Conservation (phyloP, 2,329 filamentous ascomycete genomes). For the Hypoxylon sp. region DNA sequence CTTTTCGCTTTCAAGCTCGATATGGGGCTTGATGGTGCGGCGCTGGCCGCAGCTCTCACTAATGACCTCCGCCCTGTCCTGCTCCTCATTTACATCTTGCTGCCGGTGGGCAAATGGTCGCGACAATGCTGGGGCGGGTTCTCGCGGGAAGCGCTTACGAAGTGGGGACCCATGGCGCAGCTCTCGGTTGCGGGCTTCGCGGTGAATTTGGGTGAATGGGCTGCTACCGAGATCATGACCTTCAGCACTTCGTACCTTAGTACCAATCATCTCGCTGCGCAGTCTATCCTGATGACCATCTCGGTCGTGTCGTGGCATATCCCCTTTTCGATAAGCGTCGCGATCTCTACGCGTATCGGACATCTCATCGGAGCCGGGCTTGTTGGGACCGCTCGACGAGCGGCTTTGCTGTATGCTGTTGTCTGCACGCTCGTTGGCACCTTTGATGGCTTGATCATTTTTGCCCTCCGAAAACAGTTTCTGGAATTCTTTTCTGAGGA, state of each 20-base stretch:
- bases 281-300: conserved; percentile 52
- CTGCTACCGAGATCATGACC: conserved; percentile 54
- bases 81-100: conserved; percentile 56
- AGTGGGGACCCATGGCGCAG: conserved; percentile 53
- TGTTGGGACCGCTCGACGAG: conserved; percentile 46
- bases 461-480: conserved; percentile 45
- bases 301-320: conserved; percentile 54
- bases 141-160: conserved; percentile 47
- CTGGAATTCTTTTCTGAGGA: conserved; percentile 48
- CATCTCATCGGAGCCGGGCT: conserved; percentile 52
- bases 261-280: conserved; percentile 53
- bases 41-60: conserved; percentile 58
- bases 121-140: conserved; percentile 57
- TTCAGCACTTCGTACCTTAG: conserved; percentile 56
- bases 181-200: conserved; percentile 51
- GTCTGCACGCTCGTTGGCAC: conserved; percentile 47
- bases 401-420: conserved; percentile 45
- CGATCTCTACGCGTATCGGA: conserved; percentile 53
- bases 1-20: conserved; percentile 53
- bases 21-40: conserved; percentile 60
- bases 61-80: conserved; percentile 59
- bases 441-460: conserved; percentile 47
- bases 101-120: conserved; percentile 50
- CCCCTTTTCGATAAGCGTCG: conserved; percentile 54
- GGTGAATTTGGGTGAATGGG: conserved; percentile 54